Conservation (phyloP, 2,329 filamentous ascomycete genomes). For the Byssochlamys sp. region DNA sequence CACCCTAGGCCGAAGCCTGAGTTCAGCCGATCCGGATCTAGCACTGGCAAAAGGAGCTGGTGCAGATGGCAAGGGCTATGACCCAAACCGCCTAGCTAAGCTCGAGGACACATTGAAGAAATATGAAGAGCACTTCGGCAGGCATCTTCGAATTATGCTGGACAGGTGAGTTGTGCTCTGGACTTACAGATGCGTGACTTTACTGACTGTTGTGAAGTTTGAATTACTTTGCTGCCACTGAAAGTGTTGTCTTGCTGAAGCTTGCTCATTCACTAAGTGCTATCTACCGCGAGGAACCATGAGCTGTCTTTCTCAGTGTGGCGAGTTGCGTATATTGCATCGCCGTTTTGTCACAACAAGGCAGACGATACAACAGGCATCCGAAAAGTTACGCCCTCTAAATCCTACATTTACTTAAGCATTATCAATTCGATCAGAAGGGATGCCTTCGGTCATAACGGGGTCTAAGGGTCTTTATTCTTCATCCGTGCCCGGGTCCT, state of each 20-base stretch:
- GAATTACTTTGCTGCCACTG: conserved; percentile 93
- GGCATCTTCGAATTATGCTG: conserved; percentile 84
- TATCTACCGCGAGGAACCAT: conserved; percentile 33
- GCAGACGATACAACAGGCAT: too few relatives aligned
- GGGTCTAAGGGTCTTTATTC: too few relatives aligned
- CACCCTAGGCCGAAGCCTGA: conserved; percentile 73
- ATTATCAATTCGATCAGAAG: too few relatives aligned
- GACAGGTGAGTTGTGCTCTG: conserved; percentile 49
- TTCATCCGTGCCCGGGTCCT: too few relatives aligned
- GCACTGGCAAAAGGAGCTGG: conserved; percentile 20
- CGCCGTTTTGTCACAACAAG: background rate
- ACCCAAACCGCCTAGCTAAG: conserved; percentile 57
- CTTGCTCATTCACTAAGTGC: conserved; percentile 43
- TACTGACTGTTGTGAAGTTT: conserved; percentile 34
- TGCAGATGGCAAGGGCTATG: conserved; percentile 39
- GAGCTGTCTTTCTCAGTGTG: background rate
- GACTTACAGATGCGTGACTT: background rate
- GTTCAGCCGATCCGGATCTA: conserved; percentile 73
- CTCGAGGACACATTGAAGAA: conserved; percentile 79
- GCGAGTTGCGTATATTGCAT: background rate
- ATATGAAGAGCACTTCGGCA: conserved; percentile 86
- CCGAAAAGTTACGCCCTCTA: too few relatives aligned
- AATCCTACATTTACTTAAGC: too few relatives aligned
- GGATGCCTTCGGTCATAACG: too few relatives aligned
- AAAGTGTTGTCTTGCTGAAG: conserved; percentile 86